phyloP scores from a whole-genome alignment of 1,284 basidiomycete species.

The Mycosarcoma maydis region DNA sequence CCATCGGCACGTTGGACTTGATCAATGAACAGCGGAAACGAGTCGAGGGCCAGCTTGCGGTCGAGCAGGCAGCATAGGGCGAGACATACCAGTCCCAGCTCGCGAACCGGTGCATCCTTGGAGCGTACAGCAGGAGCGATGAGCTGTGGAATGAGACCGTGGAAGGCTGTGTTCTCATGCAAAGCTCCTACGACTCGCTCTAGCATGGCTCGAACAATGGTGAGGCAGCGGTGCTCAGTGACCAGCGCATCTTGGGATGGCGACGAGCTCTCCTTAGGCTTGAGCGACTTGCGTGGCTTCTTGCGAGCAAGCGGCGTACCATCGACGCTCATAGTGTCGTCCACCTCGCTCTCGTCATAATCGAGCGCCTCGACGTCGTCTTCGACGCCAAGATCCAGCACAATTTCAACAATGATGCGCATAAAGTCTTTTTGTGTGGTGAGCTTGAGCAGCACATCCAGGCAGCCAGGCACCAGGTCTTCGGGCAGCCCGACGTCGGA shows the following conservation, averaged over 20 bases:
- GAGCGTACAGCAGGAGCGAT: slow-evolving; percentile 89
- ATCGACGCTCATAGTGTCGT: slow-evolving; percentile 44
- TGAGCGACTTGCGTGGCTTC: slow-evolving; percentile 42
- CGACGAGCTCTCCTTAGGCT: slow-evolving; percentile 18
- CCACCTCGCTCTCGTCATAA: slow-evolving; percentile 38
- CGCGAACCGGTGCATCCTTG: slow-evolving; percentile 83
- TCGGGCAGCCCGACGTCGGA: slow-evolving; percentile 82
- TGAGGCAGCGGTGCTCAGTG: slow-evolving; percentile 57
- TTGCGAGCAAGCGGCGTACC: slow-evolving; percentile 39
- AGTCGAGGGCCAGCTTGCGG: slow-evolving; percentile 85
- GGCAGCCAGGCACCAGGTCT: slow-evolving; percentile 78
- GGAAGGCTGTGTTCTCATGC: slow-evolving; percentile 91
- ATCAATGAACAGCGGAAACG: slow-evolving; percentile 87
- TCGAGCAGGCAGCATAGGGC: slow-evolving; percentile 93
- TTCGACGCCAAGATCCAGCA: slow-evolving; percentile 71
- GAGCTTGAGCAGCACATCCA: slow-evolving; percentile 87
- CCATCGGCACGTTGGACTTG: slow-evolving; percentile 83
- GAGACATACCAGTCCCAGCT: slow-evolving; percentile 84
- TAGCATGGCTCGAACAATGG: slow-evolving; percentile 86
- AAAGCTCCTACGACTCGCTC: slow-evolving; percentile 79
- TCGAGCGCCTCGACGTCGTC: slow-evolving; percentile 68
- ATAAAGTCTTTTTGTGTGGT: slow-evolving; percentile 90
- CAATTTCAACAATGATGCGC: slow-evolving; percentile 90
- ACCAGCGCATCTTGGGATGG: slow-evolving; percentile 37
- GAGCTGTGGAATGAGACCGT: slow-evolving; percentile 87